Conservation (phyloP, 225 moss, liverwort and hornwort genomes). For the Lunularia cruciata region DNA sequence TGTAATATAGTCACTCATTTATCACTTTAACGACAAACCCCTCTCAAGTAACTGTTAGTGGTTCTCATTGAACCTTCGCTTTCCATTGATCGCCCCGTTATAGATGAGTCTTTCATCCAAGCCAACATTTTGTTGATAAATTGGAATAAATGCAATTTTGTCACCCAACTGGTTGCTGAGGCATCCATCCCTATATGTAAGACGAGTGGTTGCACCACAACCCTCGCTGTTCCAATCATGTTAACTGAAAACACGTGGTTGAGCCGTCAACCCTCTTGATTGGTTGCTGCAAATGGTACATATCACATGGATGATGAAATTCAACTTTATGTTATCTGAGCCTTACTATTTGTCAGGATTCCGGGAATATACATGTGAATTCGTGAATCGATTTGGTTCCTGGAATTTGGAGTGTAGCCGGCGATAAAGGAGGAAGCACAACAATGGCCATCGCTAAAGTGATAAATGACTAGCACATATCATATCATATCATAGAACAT, state of each 20-base stretch:
- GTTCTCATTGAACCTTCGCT: conserved; percentile 19
- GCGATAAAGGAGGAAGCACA: no score
- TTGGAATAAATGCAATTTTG: conserved; percentile 26
- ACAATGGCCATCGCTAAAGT: no score
- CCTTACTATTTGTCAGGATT: no score
- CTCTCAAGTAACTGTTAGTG: conserved; percentile 13
- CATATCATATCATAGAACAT: no score
- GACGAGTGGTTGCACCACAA: background rate
- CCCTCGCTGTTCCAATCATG: background rate
- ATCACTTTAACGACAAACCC: conserved; percentile 2
- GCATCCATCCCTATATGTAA: conserved; percentile 2
- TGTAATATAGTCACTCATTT: conserved; percentile 56
- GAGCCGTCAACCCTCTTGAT: background rate
- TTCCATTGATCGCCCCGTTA: background rate
- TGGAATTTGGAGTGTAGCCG: no score
- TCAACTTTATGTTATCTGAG: no score
- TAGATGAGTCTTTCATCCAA: conserved; percentile 1
- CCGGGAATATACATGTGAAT: no score
- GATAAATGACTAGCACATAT: no score
- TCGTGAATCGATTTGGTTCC: no score
- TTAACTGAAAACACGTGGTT: background rate
- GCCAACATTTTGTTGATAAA: conserved; percentile 20
- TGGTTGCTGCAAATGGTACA: no score
- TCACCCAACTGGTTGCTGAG: conserved; percentile 7
- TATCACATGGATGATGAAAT: no score